Percentiles rank a stretch among this genome's conserved stretches.
These are phyloP conservation scores for Cutaneotrichosporon cavernicola DNA, from an alignment of 1,284 basidiomycete species.

Conservation along the genomic window DNA sequence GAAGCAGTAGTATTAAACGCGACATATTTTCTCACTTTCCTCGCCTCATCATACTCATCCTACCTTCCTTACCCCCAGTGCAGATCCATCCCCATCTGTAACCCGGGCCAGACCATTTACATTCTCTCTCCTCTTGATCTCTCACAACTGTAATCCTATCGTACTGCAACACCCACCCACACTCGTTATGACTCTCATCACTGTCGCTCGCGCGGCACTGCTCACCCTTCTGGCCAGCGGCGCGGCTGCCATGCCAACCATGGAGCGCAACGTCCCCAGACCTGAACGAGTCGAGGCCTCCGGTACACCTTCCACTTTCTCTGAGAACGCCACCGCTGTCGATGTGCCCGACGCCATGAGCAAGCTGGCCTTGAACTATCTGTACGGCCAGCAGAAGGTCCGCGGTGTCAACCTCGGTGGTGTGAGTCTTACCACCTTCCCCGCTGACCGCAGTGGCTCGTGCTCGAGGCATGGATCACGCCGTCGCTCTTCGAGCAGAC, in stretches of 20 bases:
- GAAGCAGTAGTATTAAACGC: no score
- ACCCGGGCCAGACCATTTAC: no score
- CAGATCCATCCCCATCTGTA: no score
- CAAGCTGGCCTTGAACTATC: neutral
- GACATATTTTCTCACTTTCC: no score
- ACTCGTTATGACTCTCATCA: slow-evolving; percentile 1
- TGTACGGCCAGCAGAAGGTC: slow-evolving; percentile 47
- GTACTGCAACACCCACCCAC: neutral
- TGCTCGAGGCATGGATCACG: slow-evolving; percentile 54
- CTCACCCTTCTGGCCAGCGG: neutral
- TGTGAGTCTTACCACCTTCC: slow-evolving; percentile 30
- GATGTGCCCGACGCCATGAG: neutral
- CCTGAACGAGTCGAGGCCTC: neutral
- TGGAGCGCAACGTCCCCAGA: neutral
- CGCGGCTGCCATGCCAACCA: neutral
- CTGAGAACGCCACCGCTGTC: neutral
- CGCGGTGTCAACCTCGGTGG: slow-evolving; percentile 54
- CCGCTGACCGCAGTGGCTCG: slow-evolving; percentile 34
- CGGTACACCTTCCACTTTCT: neutral
- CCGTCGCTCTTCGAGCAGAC: slow-evolving; percentile 83
- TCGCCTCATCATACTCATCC: no score
- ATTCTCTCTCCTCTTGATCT: no score
- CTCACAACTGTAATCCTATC: neutral
- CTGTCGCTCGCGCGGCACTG: neutral
- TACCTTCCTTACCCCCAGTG: no score